phyloP scores from a whole-genome alignment of 768 basidiomycete genomes.

The Suillus brevipes region DNA sequence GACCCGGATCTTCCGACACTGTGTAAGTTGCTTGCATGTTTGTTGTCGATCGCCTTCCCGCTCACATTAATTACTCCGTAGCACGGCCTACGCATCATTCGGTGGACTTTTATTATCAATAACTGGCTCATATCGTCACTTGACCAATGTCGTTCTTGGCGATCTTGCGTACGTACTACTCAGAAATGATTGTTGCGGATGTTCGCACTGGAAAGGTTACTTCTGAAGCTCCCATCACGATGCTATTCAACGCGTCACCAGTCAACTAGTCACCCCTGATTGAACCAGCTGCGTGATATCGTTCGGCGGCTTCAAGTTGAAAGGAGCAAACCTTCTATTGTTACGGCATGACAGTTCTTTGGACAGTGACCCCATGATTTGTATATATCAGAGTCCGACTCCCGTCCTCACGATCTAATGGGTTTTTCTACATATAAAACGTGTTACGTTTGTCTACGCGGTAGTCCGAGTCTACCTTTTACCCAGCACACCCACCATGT shows the following conservation, averaged over 20 bases:
- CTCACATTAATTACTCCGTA: slow-evolving; percentile 29
- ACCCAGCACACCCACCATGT: background rate
- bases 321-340: background rate
- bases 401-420: background rate
- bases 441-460: background rate
- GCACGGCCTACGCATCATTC: slow-evolving; percentile 94
- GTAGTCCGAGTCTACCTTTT: background rate
- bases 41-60: slow-evolving; percentile 5
- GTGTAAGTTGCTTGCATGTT: slow-evolving; percentile 57
- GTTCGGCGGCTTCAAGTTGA: background rate
- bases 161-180: slow-evolving; percentile 90
- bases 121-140: slow-evolving; percentile 88
- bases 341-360: background rate
- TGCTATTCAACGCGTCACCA: background rate
- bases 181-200: slow-evolving; percentile 50
- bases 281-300: background rate
- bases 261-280: background rate
- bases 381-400: too few relatives aligned
- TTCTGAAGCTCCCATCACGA: too few relatives aligned
- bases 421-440: background rate
- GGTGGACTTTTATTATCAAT: slow-evolving; percentile 95
- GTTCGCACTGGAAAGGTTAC: background rate
- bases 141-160: slow-evolving; percentile 89
- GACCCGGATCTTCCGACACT: slow-evolving; percentile 31
- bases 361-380: background rate